Conservation (phyloP, 139 green algal genomes). For the Volvox reticuliferus region DNA sequence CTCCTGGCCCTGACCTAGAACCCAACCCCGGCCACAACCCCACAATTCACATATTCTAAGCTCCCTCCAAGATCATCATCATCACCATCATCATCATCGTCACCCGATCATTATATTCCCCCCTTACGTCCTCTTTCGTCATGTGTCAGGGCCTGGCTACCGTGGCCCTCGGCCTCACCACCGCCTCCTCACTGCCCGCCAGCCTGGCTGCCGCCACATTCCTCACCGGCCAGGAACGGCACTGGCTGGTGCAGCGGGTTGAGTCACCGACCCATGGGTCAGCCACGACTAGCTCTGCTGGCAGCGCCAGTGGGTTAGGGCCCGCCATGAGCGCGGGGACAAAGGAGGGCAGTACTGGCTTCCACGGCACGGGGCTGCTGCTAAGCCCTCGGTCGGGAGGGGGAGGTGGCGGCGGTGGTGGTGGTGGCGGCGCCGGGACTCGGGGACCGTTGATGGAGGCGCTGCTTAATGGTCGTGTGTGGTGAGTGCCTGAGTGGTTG, state of each 20-base stretch:
- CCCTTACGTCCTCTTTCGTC: too few relatives aligned
- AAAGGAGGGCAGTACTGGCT: background rate
- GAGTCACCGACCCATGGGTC: background rate
- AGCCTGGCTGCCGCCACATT: conserved; percentile 35
- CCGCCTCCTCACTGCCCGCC: conserved; percentile 32
- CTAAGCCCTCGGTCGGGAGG: background rate
- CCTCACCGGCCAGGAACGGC: conserved; percentile 41
- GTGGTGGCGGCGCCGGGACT: background rate
- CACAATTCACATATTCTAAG: too few relatives aligned
- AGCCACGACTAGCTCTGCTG: too few relatives aligned
- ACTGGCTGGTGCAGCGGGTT: conserved; percentile 45
- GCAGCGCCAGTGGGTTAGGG: background rate
- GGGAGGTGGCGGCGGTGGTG: background rate
- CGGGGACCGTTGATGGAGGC: background rate
- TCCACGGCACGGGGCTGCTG: background rate
- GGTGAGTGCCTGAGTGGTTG: background rate
- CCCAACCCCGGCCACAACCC: too few relatives aligned
- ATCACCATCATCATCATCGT: too few relatives aligned
- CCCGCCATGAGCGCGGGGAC: background rate
- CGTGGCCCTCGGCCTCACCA: conserved; percentile 42
- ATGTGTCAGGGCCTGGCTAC: conserved; percentile 53
- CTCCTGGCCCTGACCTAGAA: too few relatives aligned
- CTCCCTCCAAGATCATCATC: too few relatives aligned
- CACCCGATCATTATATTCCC: too few relatives aligned
- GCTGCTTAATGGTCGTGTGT: conserved; percentile 6